Base-by-base conservation (phyloP, 257 asterid genomes). In the Solanum habrochaites region DNA sequence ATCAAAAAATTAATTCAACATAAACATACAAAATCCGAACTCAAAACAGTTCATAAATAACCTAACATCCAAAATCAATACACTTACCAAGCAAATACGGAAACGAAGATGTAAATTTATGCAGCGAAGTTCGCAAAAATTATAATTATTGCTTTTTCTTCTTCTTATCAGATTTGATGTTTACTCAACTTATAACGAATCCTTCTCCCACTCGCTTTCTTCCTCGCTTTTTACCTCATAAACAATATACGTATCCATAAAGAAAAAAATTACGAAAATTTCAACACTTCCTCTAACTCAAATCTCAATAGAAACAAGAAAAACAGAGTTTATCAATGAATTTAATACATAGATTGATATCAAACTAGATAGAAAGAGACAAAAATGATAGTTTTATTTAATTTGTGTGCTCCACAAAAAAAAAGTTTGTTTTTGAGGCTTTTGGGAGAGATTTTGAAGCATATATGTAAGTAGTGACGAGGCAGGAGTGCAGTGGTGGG, bases 201-300 rank as follows among this genome's bases (percentile, higher is more conserved):
- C 23, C 64, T 78, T 94, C 75, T 94, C 95, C 97, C 96, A 93
- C 94, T 93, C 95, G 85, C 92, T 93, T 88, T 94, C 93, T 86
- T 90, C 93, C 39, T 88, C 83, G 86, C 86, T 89, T 74, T 92
- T 78, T 86, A 89, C 93, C 77, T 91, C 93, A 37, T 94, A 97
- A 77, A 93, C 85, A 88, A 91, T 92, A 87, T 83, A 90, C 7
- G 89, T 85, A 74, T 85, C 86, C 87, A 92, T 29, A 87, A 93
- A 91, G 29, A 81, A 91, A 87, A 86, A 23, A 69, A 49, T 11
- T 9, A 21, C 42, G 16, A 85, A 67, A 90, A 88, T 78, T 67
- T 91, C 83, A 87, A 87, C 37, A 21, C 77, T 71, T 64, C 25
- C 71, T 11, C 11, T 29, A 8, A 21, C 2, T 58, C 66, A 58